A percentile compares a stretch with the other conserved stretches of the same genome.
These are phyloP conservation scores for Medicago lupulina DNA, from an alignment of 306 rosid genomes.

Conservation along the genomic window DNA sequence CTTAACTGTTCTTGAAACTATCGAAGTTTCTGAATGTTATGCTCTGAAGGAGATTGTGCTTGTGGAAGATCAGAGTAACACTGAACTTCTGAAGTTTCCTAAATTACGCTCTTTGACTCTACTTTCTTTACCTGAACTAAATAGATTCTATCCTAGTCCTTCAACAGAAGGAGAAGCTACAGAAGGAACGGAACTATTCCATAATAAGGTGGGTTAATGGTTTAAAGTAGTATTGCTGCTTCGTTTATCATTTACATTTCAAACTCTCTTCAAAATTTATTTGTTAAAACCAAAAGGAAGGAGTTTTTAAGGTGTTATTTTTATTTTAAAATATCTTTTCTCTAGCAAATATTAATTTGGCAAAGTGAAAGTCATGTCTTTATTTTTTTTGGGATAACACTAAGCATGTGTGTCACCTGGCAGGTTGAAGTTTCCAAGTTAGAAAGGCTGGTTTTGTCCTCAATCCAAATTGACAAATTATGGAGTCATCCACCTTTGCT, in stretches of 20 bases:
- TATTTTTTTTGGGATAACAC: no score
- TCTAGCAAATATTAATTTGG: not conserved
- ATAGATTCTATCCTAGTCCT: not conserved
- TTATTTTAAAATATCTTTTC: no score
- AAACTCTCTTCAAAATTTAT: no score
- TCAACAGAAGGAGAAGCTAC: not conserved
- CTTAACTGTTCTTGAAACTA: conserved; percentile 37
- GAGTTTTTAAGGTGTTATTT: no score
- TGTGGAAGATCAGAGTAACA: not conserved
- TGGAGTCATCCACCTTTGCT: conserved; percentile 30
- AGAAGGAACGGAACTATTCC: not conserved
- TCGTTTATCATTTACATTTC: not conserved
- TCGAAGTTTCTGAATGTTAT: conserved; percentile 47
- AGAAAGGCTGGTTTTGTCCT: conserved; percentile 31
- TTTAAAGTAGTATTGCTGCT: no score
- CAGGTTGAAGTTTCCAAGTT: conserved; percentile 38
- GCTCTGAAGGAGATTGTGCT: conserved; percentile 37
- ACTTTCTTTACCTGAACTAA: not conserved
- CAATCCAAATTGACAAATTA: not conserved
- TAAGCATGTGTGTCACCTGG: not conserved
- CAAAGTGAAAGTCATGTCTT: no score
- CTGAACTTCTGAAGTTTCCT: not conserved
- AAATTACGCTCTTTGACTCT: not conserved
- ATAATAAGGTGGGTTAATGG: not conserved
- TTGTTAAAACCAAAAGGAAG: not conserved